Percentiles rank a stretch among this genome's conserved stretches.
Conservation (phyloP, 805 yeast species). For the Ogataea naganishii region DNA sequence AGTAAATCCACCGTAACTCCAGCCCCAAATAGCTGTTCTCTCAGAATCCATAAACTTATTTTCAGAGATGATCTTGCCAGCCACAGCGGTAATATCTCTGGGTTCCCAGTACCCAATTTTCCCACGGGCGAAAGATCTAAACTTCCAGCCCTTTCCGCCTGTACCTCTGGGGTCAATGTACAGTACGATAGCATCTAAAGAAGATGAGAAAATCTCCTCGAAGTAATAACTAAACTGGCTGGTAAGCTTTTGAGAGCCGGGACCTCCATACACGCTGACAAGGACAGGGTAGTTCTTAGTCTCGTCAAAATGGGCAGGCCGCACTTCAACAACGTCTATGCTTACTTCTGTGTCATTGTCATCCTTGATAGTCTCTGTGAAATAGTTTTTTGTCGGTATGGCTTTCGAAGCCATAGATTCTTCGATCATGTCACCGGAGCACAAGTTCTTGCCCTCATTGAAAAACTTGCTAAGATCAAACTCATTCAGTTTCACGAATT, state of each 20-base stretch:
- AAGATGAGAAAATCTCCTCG: constrained; percentile 50
- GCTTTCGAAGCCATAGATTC: constrained; percentile 24
- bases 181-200: constrained; percentile 51
- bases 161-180: constrained; percentile 78
- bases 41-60: constrained; percentile 36
- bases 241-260: constrained; percentile 58
- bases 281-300: constrained; percentile 48
- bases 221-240: constrained; percentile 41
- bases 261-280: constrained; percentile 72
- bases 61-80: constrained; percentile 38
- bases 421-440: constrained; percentile 4
- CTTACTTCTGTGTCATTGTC: constrained; percentile 21
- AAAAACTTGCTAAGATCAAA: constrained; percentile 8
- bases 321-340: constrained; percentile 50
- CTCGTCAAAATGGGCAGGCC: constrained; percentile 46
- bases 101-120: constrained; percentile 74
- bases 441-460: constrained; percentile 8
- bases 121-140: constrained; percentile 44
- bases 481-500: constrained; percentile 23
- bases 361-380: constrained; percentile 13
- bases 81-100: constrained; percentile 48
- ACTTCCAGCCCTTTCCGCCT: constrained; percentile 69
- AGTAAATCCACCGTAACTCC: constrained; percentile 82
- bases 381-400: constrained; percentile 41
- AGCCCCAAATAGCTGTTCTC: constrained; percentile 72